Base-by-base conservation (phyloP, 2,329 filamentous ascomycete species). In the Cephalotrichum gorgonifer region DNA sequence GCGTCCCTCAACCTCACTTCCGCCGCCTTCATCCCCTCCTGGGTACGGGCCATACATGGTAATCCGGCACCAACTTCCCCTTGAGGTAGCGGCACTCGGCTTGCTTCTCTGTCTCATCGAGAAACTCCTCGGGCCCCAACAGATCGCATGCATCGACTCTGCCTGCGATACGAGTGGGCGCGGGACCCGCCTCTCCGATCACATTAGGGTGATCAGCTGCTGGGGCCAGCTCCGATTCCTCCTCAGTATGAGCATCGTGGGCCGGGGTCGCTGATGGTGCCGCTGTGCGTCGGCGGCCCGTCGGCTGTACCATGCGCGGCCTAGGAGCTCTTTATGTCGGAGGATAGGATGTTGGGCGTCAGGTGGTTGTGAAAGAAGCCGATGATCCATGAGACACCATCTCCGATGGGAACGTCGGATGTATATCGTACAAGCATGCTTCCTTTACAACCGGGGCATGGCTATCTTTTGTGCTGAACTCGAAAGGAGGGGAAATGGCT, bases 1-100 rank as follows among this genome's bases (percentile, higher is more conserved):
- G 81, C 82, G 0, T 71, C 80, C 6, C 86, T 85, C 62, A 85
- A 81, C 47, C 67, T 87, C 14, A 82, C 80, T 0, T 78, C 78
- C 0, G 81, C 82, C 2, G 75, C 81, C 1, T 85, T 85, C 54
- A 79, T 85, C 8, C 81, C 81, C 3, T 74, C 77, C 47, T 85
- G 80, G 64, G 79, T 31, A 62, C 69, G 4, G 73, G 70, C 53
- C 86, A 82, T 81, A 67, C 81, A 45, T 86, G 83, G 72, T 81
- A 79, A 57, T 86, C 86, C 58, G 78, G 73, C 33, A 72, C 85
- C 48, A 79, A 77, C 52, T 66, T 81, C n/a, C 78, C 15, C 69
- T 82, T 39, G 71, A 67, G 2, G 64, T 70, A 3, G 55, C 75
- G 20, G 74, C 72, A 6, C 44, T 75, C n/a, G 51, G 78, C 38